Percentiles rank a stretch among this genome's conserved stretches.
Conservation (phyloP, 345 rosid species). For the Murraya paniculata region DNA sequence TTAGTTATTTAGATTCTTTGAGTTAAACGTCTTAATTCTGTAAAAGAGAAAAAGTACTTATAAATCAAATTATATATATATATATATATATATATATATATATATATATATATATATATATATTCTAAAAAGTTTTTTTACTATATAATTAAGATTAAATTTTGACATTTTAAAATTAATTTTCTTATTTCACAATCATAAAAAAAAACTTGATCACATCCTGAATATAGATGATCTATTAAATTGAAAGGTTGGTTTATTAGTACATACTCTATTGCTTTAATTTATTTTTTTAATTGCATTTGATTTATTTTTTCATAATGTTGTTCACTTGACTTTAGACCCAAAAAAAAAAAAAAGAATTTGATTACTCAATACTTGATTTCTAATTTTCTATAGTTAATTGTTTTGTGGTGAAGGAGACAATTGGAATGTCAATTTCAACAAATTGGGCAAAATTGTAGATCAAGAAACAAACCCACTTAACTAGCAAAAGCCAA, state of each 20-base stretch:
- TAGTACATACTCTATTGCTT: too few relatives aligned
- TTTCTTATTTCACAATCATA: too few relatives aligned
- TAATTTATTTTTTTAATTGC: not conserved
- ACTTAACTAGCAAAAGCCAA: not conserved
- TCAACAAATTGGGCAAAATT: not conserved
- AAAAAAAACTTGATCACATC: not conserved
- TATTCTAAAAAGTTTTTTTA: too few relatives aligned
- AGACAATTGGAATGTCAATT: not conserved
- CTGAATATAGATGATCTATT: too few relatives aligned
- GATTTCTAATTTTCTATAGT: not conserved
- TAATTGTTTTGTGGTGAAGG: not conserved
- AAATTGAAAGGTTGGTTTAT: too few relatives aligned
- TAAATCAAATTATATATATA: not conserved
- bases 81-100: too few relatives aligned
- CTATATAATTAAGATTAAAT: not conserved
- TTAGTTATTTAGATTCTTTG: not conserved
- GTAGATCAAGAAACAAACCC: slow-evolving; percentile 9
- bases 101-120: too few relatives aligned
- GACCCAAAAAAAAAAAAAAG: too few relatives aligned
- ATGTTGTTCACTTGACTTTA: not conserved
- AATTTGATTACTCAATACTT: not conserved
- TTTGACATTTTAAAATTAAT: too few relatives aligned
- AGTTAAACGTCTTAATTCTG: too few relatives aligned
- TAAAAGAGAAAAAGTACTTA: too few relatives aligned
- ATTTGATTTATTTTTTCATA: not conserved